Base-by-base conservation (phyloP, 257 asterid genomes). In the Verbena officinalis region DNA sequence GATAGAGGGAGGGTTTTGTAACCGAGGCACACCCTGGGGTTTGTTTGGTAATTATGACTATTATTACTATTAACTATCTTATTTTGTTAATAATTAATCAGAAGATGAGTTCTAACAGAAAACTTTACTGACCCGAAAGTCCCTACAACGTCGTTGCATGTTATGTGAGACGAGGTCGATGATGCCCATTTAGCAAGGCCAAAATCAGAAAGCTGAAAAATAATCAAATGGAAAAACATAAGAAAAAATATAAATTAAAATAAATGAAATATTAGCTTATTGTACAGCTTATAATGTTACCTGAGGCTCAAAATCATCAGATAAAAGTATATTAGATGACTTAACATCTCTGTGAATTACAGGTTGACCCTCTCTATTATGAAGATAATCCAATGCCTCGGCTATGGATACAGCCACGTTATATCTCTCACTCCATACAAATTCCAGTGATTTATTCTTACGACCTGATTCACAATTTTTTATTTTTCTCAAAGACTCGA, bases 281-380 rank as follows among this genome's bases (percentile, higher is more conserved):
- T 42, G 16, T 42, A n/a, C n/a, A n/a, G n/a, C n/a, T n/a, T 42
- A 12, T 12, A 5, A 42, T 16, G 13, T 11, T 14, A 42, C 46
- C 46, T 85, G 84, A 10, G 91, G 91, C 68, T 82, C 86, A 80
- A 79, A 84, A 69, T 84, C 84, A 62, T 81, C 81, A 33, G 75
- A 76, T 11, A 84, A 80, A 52, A 84, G 70, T 68, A 84, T 78
- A 62, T 84, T 84, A 57, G 91, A 84, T 9, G 91, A 84, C 79
- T 84, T 84, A 51, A 84, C 85, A 58, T 84, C 91, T 64, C 91
- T 71, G 67, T 85, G 92, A 64, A 85, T 82, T 14, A 85, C 86
- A 40, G 92, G 82, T 48, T 68, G 46, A 42, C 16, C 15, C 16
- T 42, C 46, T 42, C 16, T 42, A 16, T 42, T 42, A 3, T 42